These are phyloP conservation scores for Fomitopsis palustris DNA, from an alignment of 1,284 basidiomycete genomes.

Conservation along the genomic window DNA sequence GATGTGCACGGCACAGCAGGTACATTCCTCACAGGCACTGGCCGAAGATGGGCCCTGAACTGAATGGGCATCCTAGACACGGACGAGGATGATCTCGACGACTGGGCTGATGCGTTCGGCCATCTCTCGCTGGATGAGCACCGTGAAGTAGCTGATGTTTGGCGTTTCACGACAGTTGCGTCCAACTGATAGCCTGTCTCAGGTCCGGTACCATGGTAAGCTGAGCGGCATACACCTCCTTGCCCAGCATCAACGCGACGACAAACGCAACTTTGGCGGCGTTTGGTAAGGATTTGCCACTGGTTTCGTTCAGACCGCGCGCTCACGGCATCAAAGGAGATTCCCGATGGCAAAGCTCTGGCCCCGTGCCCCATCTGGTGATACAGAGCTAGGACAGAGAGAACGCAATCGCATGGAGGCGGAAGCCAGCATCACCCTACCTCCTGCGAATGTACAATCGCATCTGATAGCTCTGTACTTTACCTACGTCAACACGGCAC, in stretches of 20 bases:
- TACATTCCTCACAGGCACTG: neutral
- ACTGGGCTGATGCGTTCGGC: slow-evolving; percentile 61
- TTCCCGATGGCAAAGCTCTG: slow-evolving; percentile 59
- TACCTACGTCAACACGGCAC: slow-evolving; percentile 74
- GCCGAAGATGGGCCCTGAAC: no score
- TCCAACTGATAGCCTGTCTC: neutral
- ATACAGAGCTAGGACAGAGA: neutral
- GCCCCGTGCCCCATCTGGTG: slow-evolving; percentile 7
- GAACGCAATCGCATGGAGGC: slow-evolving; percentile 32
- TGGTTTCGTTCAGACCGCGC: neutral
- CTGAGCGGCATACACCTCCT: slow-evolving; percentile 75
- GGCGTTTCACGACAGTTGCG: neutral
- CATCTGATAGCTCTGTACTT: slow-evolving; percentile 73
- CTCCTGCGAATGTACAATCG: slow-evolving; percentile 58
- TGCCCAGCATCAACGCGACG: slow-evolving; percentile 58
- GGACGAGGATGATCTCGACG: slow-evolving; percentile 34
- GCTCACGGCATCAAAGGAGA: slow-evolving; percentile 41
- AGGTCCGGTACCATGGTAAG: slow-evolving; percentile 77
- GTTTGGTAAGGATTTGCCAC: slow-evolving; percentile 62
- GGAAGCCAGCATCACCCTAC: slow-evolving; percentile 37
- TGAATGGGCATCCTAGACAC: neutral
- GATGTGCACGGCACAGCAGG: slow-evolving; percentile 6
- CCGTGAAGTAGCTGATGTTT: slow-evolving; percentile 41
- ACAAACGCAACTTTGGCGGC: slow-evolving; percentile 58
- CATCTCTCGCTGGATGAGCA: slow-evolving; percentile 81